phyloP scores from a whole-genome alignment of 352 stramenopile genomes.

The Phytophthora melonis region DNA sequence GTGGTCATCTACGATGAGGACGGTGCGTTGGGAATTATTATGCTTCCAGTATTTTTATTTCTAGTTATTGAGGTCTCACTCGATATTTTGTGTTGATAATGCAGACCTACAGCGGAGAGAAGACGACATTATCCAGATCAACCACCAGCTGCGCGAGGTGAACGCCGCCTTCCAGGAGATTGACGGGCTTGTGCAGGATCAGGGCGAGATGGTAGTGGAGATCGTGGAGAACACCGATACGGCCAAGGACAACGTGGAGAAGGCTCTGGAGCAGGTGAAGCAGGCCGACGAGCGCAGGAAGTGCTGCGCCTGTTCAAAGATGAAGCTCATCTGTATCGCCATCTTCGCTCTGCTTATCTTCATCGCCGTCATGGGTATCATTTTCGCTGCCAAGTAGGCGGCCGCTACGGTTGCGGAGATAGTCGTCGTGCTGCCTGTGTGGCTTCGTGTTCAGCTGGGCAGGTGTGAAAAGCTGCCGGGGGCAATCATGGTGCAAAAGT shows the following conservation, averaged over 20 bases:
- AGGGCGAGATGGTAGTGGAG: slow-evolving; percentile 84
- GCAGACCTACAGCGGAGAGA: slow-evolving; percentile 81
- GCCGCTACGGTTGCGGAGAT: slow-evolving; percentile 3
- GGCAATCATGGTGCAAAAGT: neutral
- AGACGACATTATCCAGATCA: slow-evolving; percentile 91
- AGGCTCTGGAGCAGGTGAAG: slow-evolving; percentile 73
- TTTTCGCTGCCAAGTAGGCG: slow-evolving; percentile 47
- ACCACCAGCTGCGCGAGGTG: slow-evolving; percentile 86
- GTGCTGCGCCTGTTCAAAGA: slow-evolving; percentile 76
- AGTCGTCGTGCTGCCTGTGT: slow-evolving; percentile 6
- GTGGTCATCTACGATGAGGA: slow-evolving; percentile 89
- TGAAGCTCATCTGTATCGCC: slow-evolving; percentile 76
- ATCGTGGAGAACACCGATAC: slow-evolving; percentile 85
- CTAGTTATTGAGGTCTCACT: neutral
- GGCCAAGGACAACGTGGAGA: slow-evolving; percentile 79
- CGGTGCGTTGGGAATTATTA: slow-evolving; percentile 43
- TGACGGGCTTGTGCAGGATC: slow-evolving; percentile 84
- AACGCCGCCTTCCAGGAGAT: slow-evolving; percentile 90
- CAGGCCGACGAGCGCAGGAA: slow-evolving; percentile 73
- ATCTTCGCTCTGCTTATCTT: slow-evolving; percentile 64
- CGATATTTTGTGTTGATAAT: slow-evolving; percentile 11
- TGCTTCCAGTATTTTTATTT: neutral
- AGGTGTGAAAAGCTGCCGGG: neutral
- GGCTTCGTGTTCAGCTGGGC: slow-evolving; percentile 14
- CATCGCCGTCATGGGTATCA: slow-evolving; percentile 64